phyloP scores from a whole-genome alignment of 2,329 filamentous ascomycete species.

The Nothomitra cinnamomea region DNA sequence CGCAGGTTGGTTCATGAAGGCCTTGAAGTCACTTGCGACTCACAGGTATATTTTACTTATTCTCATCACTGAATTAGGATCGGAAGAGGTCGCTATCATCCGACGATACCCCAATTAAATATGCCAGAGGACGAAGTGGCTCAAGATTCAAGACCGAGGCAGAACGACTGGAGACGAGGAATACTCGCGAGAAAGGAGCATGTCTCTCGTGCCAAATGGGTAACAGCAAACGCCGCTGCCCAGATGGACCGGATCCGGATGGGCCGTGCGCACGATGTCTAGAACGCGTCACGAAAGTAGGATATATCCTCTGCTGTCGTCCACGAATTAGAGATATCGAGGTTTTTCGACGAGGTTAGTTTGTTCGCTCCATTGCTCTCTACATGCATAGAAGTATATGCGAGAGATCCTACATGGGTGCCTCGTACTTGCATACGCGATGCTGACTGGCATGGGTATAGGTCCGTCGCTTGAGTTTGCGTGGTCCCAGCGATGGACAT shows the following conservation, averaged over 20 bases:
- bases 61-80: neutral
- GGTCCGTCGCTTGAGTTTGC: neutral
- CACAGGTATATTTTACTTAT: neutral
- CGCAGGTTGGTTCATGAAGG: neutral
- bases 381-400: too few species aligned
- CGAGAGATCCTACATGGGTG: too few species aligned
- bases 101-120: neutral
- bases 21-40: too few species aligned
- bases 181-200: conserved; percentile 1
- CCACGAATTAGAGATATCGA: neutral
- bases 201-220: neutral
- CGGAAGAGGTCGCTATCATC: neutral
- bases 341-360: neutral
- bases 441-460: neutral
- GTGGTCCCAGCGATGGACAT: neutral
- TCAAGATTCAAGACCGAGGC: neutral
- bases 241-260: neutral
- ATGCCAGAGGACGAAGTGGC: neutral
- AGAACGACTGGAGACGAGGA: neutral
- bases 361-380: too few species aligned
- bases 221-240: neutral
- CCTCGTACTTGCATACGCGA: too few species aligned
- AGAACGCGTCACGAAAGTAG: neutral
- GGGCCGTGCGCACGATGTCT: conserved; percentile 1
- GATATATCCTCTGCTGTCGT: neutral